Conservation (phyloP, 78 protist genomes). For the Capsaspora owczarzaki region DNA sequence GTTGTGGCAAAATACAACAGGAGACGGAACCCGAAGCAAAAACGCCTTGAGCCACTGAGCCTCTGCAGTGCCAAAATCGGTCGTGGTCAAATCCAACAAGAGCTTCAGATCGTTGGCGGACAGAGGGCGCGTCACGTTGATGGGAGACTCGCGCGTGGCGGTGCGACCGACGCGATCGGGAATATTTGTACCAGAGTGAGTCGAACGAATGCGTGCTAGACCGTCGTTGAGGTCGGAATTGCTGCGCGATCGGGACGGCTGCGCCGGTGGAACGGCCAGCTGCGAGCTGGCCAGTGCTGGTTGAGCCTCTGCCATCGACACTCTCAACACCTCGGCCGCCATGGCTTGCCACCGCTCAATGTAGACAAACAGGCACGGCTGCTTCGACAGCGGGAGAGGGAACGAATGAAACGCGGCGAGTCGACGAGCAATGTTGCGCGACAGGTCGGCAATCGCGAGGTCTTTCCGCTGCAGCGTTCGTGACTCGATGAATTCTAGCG, state of each 20-base stretch:
- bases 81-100: not conserved
- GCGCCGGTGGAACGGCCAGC: too few species aligned
- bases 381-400: too few species aligned
- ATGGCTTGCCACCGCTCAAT: too few species aligned
- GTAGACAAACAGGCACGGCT: too few species aligned
- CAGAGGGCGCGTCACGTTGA: not conserved
- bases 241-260: not conserved
- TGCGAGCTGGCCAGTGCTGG: too few species aligned
- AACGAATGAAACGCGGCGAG: too few species aligned
- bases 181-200: not conserved
- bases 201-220: not conserved
- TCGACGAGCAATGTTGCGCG: too few species aligned
- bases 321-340: too few species aligned
- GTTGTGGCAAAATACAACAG: slow-evolving; percentile 21
- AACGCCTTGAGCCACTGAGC: not conserved
- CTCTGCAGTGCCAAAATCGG: slow-evolving; percentile 7
- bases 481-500: not conserved
- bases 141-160: not conserved
- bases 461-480: not conserved
- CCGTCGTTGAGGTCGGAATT: too few species aligned
- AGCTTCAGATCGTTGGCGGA: not conserved
- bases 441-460: not conserved
- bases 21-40: not conserved
- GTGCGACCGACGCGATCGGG: not conserved
- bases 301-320: too few species aligned